phyloP scores from a whole-genome alignment of 1,284 basidiomycete species.

The Leucoagaricus sp. region DNA sequence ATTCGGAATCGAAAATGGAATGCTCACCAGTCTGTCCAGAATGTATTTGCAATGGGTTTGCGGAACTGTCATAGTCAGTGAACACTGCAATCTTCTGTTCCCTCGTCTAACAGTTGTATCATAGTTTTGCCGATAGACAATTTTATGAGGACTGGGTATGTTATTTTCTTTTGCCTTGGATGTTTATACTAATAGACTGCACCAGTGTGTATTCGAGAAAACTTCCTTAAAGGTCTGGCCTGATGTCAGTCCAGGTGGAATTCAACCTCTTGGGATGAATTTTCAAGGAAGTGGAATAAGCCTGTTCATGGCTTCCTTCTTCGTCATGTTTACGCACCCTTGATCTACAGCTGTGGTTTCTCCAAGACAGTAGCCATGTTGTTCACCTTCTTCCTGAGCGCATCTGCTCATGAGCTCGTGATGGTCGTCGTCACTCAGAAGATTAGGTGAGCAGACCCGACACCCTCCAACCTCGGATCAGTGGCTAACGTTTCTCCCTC shows the following conservation, averaged over 20 bases:
- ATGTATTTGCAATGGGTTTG: constrained; percentile 95
- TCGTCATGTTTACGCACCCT: constrained; percentile 91
- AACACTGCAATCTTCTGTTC: neutral
- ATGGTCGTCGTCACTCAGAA: constrained; percentile 97
- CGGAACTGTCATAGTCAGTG: constrained; percentile 83
- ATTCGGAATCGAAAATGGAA: neutral
- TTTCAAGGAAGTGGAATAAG: constrained; percentile 96
- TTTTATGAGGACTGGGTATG: constrained; percentile 95
- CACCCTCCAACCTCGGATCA: neutral
- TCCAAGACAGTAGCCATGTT: constrained; percentile 84
- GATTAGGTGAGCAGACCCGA: constrained; percentile 46
- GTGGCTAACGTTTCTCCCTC: neutral
- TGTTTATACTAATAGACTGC: neutral
- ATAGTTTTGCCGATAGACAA: constrained; percentile 90
- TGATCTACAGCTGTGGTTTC: constrained; percentile 77
- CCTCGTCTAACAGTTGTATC: constrained; percentile 11
- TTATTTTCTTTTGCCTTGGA: constrained; percentile 27
- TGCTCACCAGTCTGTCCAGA: constrained; percentile 45
- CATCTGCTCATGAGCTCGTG: constrained; percentile 90
- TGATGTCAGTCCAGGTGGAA: constrained; percentile 73
- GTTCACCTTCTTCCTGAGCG: constrained; percentile 89
- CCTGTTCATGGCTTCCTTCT: constrained; percentile 91
- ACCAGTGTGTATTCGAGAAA: constrained; percentile 18
- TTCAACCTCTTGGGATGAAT: constrained; percentile 95
- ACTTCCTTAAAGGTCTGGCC: neutral